Evolutionary conservation across 768 basidiomycete genomes (phyloP).

Genomic region (Basidioascus undulatus): DNA sequence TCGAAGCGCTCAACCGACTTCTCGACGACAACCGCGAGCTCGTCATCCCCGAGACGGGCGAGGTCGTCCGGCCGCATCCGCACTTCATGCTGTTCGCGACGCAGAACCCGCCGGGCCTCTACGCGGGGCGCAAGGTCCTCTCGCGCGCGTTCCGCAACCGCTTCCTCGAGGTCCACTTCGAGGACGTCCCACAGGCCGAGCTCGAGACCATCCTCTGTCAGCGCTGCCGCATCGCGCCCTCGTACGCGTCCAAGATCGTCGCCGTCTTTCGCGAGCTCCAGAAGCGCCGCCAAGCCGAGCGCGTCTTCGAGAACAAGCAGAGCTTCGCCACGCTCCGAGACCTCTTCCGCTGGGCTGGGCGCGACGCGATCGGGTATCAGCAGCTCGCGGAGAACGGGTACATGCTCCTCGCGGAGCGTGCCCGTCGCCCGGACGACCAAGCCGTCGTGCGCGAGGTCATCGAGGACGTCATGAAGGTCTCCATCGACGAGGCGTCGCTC

Average conservation of each 20-base stretch:
- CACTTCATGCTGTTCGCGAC: conserved; percentile 97
- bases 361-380: conserved; percentile 71
- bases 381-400: conserved; percentile 88
- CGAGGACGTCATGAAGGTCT: conserved; percentile 67
- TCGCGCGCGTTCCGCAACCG: conserved; percentile 93
- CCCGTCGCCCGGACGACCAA: conserved; percentile 65
- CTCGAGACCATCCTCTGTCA: conserved; percentile 83
- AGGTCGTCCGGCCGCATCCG: conserved; percentile 75
- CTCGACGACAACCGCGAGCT: conserved; percentile 94
- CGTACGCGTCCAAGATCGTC: conserved; percentile 75
- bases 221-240: conserved; percentile 75
- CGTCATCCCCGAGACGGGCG: conserved; percentile 83
- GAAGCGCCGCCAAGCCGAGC: conserved; percentile 63
- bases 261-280: conserved; percentile 78
- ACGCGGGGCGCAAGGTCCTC: conserved; percentile 78
- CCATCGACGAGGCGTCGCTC: conserved; percentile 42
- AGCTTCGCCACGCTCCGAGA: conserved; percentile 92
- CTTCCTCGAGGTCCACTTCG: conserved; percentile 91
- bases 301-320: conserved; percentile 93
- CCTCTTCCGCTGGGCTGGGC: conserved; percentile 85
- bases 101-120: conserved; percentile 88
- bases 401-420: conserved; percentile 85
- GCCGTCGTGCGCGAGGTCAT: conserved; percentile 74
- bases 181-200: conserved; percentile 83
- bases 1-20: conserved; percentile 87